Base-by-base conservation (phyloP, 495 filamentous ascomycete genomes). In the Xylaria cubensis region DNA sequence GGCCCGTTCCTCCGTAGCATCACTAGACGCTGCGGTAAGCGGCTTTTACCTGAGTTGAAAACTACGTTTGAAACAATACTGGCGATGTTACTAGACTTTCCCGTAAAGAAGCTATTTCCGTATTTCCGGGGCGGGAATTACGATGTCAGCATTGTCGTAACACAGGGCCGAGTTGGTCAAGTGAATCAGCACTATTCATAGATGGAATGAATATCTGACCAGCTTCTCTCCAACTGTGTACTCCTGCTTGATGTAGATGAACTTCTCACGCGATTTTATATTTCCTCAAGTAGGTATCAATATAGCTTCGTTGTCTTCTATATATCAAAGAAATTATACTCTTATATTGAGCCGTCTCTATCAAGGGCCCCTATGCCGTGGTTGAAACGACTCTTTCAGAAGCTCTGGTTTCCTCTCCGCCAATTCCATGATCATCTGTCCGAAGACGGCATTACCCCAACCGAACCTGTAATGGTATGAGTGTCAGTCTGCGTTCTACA, bases 361-460 rank as follows among this genome's bases (percentile, higher is more conserved):
- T 74, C 26, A 69, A 59, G 34, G 74, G 69, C 53, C 51, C 29
- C 51, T 53, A 59, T 69, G 50, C 44, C 66, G 66, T 29, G 77
- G 77, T 64, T 86, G 84, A 69, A 80, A 86, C 34, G 78, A 83
- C 73, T 78, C 61, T 66, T 75, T 67, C 29, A 86, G 62, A 29
- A 86, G 72, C 6, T 80, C 55, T 21, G 81, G 81, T 69, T 82
- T 86, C 64, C 83, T 82, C 12, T 74, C 65, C 39, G 83, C 75
- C 56, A 92, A 73, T 74, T 91, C 87, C 64, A 92, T 76, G 48
- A 92, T 85, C 83, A 88, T 86, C 77, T 91, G 86, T 17, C 90
- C 90, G 77, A 92, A 92, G 64, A 92, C 80, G 19, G 90, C 90
- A 75, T 92, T 92, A 10, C 88, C 89, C 90, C 90, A 91, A 0